Evolutionary conservation across 2,329 filamentous ascomycete genomes (phyloP).

Genomic region (Byssoonygena ceratinophila): DNA sequence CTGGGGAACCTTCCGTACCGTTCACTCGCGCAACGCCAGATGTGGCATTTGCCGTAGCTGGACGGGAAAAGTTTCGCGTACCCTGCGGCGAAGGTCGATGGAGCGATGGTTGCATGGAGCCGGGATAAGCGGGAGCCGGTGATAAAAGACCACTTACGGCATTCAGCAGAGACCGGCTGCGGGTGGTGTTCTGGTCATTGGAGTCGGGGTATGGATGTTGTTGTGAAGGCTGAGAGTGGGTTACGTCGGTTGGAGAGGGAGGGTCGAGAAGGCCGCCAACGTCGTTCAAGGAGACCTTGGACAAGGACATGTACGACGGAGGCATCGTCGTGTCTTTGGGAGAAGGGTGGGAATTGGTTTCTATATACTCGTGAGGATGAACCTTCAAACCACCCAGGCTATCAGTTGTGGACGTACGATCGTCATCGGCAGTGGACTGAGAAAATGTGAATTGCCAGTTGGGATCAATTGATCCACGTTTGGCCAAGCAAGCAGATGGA

Average conservation of each 20-base stretch:
- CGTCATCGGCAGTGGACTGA: conserved; percentile 21
- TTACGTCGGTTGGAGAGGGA: conserved; percentile 26
- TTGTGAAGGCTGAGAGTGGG: conserved; percentile 5
- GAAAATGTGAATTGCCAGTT: conserved; percentile 26
- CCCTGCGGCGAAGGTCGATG: neutral
- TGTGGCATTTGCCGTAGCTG: neutral
- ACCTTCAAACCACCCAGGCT: conserved; percentile 28
- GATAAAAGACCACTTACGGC: conserved; percentile 27
- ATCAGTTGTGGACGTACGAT: conserved; percentile 23
- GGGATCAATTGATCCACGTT: conserved; percentile 24
- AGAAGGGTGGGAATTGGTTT: conserved; percentile 21
- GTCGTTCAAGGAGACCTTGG: conserved; percentile 70
- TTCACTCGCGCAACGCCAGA: neutral
- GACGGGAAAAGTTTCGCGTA: conserved; percentile 18
- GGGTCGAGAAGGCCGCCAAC: conserved; percentile 64
- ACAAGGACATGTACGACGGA: conserved; percentile 38
- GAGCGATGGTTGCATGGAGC: conserved; percentile 15
- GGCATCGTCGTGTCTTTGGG: conserved; percentile 20
- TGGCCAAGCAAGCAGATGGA: conserved; percentile 23
- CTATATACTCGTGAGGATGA: conserved; percentile 29
- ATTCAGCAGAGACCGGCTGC: conserved; percentile 27
- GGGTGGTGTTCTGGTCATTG: conserved; percentile 9
- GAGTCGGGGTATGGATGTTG: conserved; percentile 4
- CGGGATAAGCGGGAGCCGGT: conserved; percentile 9
- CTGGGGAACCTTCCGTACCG: neutral